Evolutionary conservation across 2,329 filamentous ascomycete species (phyloP).

Genomic region (Fusarium irregulare): DNA sequence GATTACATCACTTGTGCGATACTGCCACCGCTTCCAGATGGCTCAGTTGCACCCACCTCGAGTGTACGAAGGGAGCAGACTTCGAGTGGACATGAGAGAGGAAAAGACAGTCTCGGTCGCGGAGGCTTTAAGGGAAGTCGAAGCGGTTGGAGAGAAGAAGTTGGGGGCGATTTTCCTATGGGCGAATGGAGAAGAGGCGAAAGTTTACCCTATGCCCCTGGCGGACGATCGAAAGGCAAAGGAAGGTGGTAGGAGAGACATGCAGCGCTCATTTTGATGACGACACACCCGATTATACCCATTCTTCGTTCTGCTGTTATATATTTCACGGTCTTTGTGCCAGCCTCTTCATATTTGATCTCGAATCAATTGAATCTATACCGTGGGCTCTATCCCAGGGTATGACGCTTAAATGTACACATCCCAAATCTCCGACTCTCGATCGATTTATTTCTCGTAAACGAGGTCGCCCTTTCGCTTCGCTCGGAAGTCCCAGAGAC

Average conservation of each 20-base stretch:
- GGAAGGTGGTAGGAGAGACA: constrained; percentile 45
- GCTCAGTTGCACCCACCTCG: constrained; percentile 75
- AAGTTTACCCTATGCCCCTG: constrained; percentile 64
- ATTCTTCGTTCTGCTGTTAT: constrained; percentile 13
- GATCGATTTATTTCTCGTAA: constrained; percentile 72
- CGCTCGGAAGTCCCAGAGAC: constrained; percentile 84
- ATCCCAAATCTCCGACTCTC: constrained; percentile 22
- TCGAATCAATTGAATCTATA: constrained; percentile 35
- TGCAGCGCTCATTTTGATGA: constrained; percentile 9
- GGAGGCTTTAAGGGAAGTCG: constrained; percentile 52
- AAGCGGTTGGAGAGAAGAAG: constrained; percentile 54
- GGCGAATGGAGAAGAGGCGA: constrained; percentile 78
- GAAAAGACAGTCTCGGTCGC: constrained; percentile 49
- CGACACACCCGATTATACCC: constrained; percentile 47
- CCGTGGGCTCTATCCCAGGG: constrained; percentile 46
- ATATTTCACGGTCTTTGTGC: constrained; percentile 19
- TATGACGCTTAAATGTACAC: constrained; percentile 58
- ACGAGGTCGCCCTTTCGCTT: constrained; percentile 91
- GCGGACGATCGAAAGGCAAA: constrained; percentile 45
- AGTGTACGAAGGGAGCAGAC: constrained; percentile 46
- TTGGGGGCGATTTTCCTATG: constrained; percentile 54
- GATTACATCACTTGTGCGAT: constrained; percentile 90
- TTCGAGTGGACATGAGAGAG: constrained; percentile 38
- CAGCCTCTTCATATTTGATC: constrained; percentile 17
- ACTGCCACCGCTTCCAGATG: constrained; percentile 78